Evolutionary conservation across 2,329 filamentous ascomycete genomes (phyloP).

Genomic region (Claviceps capensis): DNA sequence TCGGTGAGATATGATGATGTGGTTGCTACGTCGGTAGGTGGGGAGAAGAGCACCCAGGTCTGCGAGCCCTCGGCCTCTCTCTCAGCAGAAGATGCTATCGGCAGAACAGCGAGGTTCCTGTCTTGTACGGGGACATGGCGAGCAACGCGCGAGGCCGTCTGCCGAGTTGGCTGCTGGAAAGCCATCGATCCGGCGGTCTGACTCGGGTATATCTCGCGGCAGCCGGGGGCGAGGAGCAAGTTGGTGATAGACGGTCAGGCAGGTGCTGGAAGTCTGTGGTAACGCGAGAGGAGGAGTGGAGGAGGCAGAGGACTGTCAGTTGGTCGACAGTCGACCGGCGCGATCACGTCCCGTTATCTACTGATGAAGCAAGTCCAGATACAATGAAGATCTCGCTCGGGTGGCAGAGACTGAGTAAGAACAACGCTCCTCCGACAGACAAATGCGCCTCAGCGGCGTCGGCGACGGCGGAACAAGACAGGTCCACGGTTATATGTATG

Average conservation of each 20-base stretch:
- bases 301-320: no score
- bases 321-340: no score
- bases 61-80: conserved; percentile 54
- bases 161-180: conserved; percentile 46
- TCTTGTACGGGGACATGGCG: conserved; percentile 27
- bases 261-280: no score
- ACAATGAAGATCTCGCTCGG: not conserved
- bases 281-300: no score
- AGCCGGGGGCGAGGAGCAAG: not conserved
- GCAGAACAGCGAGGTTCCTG: conserved; percentile 15
- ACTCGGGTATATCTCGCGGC: not conserved
- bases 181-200: conserved; percentile 27
- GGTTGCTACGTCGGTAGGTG: conserved; percentile 49
- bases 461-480: not conserved
- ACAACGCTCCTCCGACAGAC: not conserved
- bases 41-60: conserved; percentile 95
- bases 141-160: conserved; percentile 34
- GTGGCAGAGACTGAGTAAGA: not conserved
- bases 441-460: not conserved
- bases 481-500: not conserved
- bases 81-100: conserved; percentile 13
- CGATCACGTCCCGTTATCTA: not conserved
- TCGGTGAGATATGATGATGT: conserved; percentile 55
- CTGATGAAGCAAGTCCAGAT: not conserved
- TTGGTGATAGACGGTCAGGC: not conserved